phyloP scores from a whole-genome alignment of 2,329 filamentous ascomycete species.

The Exserohilum rostratum region DNA sequence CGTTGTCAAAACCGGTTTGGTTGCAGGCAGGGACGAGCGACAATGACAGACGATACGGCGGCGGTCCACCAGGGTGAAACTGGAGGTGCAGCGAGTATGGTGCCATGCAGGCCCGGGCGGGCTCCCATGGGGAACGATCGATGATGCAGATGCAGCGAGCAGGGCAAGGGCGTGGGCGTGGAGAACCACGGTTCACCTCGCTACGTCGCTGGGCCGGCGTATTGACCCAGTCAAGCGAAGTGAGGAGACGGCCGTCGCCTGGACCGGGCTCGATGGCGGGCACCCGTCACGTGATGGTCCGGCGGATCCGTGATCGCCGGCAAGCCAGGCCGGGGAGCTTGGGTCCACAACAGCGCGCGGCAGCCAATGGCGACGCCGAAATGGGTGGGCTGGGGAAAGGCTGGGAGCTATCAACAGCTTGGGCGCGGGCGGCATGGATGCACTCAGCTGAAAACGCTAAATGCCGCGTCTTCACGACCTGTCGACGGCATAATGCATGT shows the following conservation, averaged over 20 bases:
- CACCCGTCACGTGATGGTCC: constrained; percentile 18
- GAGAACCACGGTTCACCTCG: constrained; percentile 18
- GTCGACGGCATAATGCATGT: constrained; percentile 37
- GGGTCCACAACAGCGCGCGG: constrained; percentile 10
- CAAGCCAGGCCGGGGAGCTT: constrained; percentile 18
- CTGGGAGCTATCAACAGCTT: constrained; percentile 19
- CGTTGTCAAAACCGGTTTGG: background rate
- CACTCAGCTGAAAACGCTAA: constrained; percentile 36
- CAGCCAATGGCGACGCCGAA: constrained; percentile 33
- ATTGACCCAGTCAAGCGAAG: background rate
- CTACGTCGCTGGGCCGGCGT: background rate
- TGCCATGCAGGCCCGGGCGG: constrained; percentile 17
- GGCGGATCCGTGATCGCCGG: constrained; percentile 20
- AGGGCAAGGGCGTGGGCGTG: too few relatives aligned
- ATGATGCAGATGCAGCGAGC: too few relatives aligned
- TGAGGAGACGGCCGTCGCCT: background rate
- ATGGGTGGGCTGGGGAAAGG: constrained; percentile 35
- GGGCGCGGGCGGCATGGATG: constrained; percentile 26
- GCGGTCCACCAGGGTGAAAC: constrained; percentile 10
- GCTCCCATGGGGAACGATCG: background rate
- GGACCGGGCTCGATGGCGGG: constrained; percentile 6
- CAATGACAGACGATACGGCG: background rate
- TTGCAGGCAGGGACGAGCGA: background rate
- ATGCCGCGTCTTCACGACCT: constrained; percentile 22
- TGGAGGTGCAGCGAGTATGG: constrained; percentile 21